Conservation (phyloP, 2,329 filamentous ascomycete species). For the Onygenales sp. region DNA sequence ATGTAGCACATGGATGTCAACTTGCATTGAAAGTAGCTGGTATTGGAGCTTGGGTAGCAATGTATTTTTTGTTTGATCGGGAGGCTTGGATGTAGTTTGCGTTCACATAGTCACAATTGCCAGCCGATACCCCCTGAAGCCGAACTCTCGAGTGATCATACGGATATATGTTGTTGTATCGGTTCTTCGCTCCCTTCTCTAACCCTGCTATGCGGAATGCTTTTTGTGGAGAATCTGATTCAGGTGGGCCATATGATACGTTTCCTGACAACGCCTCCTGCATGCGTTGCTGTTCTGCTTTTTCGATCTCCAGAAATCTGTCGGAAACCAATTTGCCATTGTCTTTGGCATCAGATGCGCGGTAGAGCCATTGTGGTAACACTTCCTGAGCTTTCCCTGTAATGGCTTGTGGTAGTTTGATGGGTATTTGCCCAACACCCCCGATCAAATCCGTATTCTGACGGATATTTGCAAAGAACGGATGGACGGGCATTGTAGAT, state of each 20-base stretch:
- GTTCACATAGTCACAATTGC: constrained; percentile 87
- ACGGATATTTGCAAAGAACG: constrained; percentile 92
- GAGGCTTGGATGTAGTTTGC: constrained; percentile 76
- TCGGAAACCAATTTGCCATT: constrained; percentile 73
- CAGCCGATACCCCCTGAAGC: constrained; percentile 56
- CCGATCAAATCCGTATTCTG: constrained; percentile 94
- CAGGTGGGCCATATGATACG: constrained; percentile 45
- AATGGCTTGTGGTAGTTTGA: constrained; percentile 50
- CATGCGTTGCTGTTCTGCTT: constrained; percentile 85
- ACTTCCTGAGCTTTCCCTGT: constrained; percentile 37
- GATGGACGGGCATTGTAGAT: constrained; percentile 60
- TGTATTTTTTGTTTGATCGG: constrained; percentile 83
- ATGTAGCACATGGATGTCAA: constrained; percentile 7
- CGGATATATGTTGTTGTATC: constrained; percentile 95
- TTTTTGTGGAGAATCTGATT: constrained; percentile 29
- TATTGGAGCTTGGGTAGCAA: constrained; percentile 87
- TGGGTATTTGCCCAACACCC: constrained; percentile 71
- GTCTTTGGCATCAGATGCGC: constrained; percentile 57
- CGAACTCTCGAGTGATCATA: constrained; percentile 90
- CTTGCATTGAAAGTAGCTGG: constrained; percentile 83
- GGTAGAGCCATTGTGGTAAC: constrained; percentile 69
- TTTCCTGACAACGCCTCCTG: constrained; percentile 61
- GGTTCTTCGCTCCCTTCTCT: constrained; percentile 89
- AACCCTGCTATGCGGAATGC: constrained; percentile 74
- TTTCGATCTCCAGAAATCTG: constrained; percentile 75